Evolutionary conservation across 148 eudicot genomes (phyloP).

Genomic region (Vaccinium darrowii): DNA sequence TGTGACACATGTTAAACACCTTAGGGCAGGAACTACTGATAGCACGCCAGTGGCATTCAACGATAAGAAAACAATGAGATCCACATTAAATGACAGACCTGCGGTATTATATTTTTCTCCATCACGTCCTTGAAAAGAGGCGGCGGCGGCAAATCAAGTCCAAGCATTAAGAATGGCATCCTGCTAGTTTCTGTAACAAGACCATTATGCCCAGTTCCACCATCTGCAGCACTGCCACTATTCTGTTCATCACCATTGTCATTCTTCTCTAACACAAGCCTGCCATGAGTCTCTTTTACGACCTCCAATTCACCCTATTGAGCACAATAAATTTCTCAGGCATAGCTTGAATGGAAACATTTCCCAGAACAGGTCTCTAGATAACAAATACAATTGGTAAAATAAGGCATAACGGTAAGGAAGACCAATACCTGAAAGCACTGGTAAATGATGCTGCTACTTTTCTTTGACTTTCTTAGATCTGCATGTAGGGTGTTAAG

Average conservation of each 20-base stretch:
- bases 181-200: constrained; percentile 59
- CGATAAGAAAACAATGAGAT: neutral
- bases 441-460: constrained; percentile 71
- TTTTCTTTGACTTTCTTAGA: constrained; percentile 65
- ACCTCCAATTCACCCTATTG: constrained; percentile 92
- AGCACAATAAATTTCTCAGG: constrained; percentile 15
- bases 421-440: constrained; percentile 81
- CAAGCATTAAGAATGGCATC: constrained; percentile 95
- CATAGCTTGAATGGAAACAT: neutral
- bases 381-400: neutral
- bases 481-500: constrained; percentile 76
- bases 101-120: constrained; percentile 97
- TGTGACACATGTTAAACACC: neutral
- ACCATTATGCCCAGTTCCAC: constrained; percentile 38
- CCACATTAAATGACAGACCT: constrained; percentile 42
- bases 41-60: neutral
- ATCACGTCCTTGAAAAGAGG: constrained; percentile 91
- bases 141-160: constrained; percentile 95
- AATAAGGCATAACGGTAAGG: neutral
- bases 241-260: constrained; percentile 40
- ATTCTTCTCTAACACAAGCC: constrained; percentile 36
- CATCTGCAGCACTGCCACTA: constrained; percentile 37
- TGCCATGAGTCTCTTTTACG: constrained; percentile 65
- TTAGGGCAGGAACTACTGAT: neutral
- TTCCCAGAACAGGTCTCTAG: neutral